phyloP scores from a whole-genome alignment of 2,329 filamentous ascomycete species.

The Sclerotinia trifoliorum region DNA sequence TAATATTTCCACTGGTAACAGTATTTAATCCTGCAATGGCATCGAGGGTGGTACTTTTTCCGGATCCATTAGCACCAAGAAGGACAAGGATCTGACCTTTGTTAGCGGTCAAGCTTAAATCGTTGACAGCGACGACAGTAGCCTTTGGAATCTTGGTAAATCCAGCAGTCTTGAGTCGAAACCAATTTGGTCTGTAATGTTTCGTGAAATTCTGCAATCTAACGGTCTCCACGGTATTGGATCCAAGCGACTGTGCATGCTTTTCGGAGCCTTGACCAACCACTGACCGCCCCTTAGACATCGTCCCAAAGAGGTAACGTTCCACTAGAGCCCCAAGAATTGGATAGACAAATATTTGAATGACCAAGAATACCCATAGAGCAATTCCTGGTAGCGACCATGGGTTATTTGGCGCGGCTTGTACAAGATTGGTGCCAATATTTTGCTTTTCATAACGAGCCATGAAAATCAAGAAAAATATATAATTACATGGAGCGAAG shows the following conservation, averaged over 20 bases:
- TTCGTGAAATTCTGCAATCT: conserved; percentile 74
- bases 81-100: conserved; percentile 83
- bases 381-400: conserved; percentile 72
- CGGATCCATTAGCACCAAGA: conserved; percentile 84
- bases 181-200: conserved; percentile 65
- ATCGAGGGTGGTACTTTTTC: conserved; percentile 87
- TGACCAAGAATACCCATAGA: conserved; percentile 72
- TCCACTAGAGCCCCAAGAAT: conserved; percentile 74
- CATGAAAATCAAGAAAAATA: conserved; percentile 73
- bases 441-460: conserved; percentile 71
- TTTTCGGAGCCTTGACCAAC: conserved; percentile 36
- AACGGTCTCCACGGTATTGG: conserved; percentile 52
- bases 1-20: conserved; percentile 72
- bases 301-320: conserved; percentile 71
- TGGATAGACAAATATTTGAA: conserved; percentile 78
- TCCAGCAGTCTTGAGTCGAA: conserved; percentile 49
- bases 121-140: conserved; percentile 75
- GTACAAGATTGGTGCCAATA: conserved; percentile 58
- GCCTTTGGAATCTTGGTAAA: conserved; percentile 47
- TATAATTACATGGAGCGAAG: conserved; percentile 85
- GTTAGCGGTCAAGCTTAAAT: conserved; percentile 67
- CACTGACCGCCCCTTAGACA: conserved; percentile 59
- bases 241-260: conserved; percentile 25
- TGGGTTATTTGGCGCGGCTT: conserved; percentile 60
- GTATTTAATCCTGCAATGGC: conserved; percentile 80